These are phyloP conservation scores for Pyronema omphalodes DNA, from an alignment of 495 filamentous ascomycete genomes.

Conservation along the genomic window DNA sequence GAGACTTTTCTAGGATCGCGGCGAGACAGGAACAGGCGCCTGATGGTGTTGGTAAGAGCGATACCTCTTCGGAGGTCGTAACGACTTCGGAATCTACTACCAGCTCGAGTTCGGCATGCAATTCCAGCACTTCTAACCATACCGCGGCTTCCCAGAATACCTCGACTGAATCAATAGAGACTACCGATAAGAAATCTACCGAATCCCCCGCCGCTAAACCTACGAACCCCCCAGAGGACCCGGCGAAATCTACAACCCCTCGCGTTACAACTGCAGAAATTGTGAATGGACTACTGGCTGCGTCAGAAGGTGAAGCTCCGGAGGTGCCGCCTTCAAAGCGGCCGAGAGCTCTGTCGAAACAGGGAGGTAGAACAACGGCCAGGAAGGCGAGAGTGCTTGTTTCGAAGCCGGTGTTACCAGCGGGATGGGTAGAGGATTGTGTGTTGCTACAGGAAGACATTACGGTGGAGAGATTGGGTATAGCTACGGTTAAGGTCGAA, in stretches of 20 bases:
- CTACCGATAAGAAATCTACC: too few species aligned
- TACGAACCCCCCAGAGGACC: too few species aligned
- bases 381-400: background rate
- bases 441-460: constrained; percentile 18
- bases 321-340: constrained; percentile 10
- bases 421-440: constrained; percentile 19
- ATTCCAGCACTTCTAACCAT: too few species aligned
- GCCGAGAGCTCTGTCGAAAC: constrained; percentile 13
- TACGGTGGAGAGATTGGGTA: constrained; percentile 1
- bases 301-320: constrained; percentile 2
- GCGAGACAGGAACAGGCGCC: too few species aligned
- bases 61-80: background rate
- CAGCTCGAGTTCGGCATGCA: too few species aligned
- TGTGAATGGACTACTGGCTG: background rate
- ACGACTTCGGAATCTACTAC: background rate
- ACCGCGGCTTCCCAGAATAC: too few species aligned
- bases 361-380: constrained; percentile 6
- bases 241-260: background rate
- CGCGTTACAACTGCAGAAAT: background rate
- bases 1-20: too few species aligned
- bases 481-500: background rate
- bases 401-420: constrained; percentile 16
- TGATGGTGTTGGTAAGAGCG: background rate
- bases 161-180: too few species aligned
- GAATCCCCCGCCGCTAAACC: too few species aligned